phyloP scores from a whole-genome alignment of 192 early-diverging fungal genomes.

The Coemansia sp. region DNA sequence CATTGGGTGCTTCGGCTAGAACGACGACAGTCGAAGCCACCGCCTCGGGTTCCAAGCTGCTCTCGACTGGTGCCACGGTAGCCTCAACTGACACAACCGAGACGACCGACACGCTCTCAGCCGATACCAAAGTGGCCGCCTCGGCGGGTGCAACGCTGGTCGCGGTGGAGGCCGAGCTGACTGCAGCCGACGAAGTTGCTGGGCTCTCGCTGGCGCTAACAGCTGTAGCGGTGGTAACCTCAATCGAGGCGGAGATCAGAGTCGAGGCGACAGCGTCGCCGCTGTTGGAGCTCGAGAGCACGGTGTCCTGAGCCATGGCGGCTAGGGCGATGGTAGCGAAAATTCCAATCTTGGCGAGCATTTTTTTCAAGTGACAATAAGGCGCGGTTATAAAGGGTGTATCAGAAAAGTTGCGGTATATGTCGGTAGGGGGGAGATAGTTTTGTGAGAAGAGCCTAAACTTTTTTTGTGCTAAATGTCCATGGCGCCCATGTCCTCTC shows the following conservation, averaged over 20 bases:
- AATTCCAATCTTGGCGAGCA: slow-evolving; percentile 10
- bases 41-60: too few species aligned
- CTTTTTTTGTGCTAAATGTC: not conserved
- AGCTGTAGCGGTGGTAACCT: not conserved
- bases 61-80: too few species aligned
- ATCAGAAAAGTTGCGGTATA: not conserved
- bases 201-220: not conserved
- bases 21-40: not conserved
- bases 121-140: too few species aligned
- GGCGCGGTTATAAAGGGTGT: not conserved
- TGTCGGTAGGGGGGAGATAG: not conserved
- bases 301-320: not conserved
- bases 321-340: slow-evolving; percentile 7
- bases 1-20: not conserved
- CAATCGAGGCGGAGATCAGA: not conserved
- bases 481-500: not conserved
- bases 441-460: not conserved
- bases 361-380: not conserved
- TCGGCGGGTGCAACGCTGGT: not conserved
- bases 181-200: not conserved
- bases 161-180: not conserved
- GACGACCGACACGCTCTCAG: too few species aligned
- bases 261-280: not conserved
- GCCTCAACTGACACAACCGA: too few species aligned
- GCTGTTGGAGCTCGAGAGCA: not conserved